These are phyloP conservation scores for Coprinellus aureogranulatus DNA, from an alignment of 768 basidiomycete genomes.

Conservation along the genomic window DNA sequence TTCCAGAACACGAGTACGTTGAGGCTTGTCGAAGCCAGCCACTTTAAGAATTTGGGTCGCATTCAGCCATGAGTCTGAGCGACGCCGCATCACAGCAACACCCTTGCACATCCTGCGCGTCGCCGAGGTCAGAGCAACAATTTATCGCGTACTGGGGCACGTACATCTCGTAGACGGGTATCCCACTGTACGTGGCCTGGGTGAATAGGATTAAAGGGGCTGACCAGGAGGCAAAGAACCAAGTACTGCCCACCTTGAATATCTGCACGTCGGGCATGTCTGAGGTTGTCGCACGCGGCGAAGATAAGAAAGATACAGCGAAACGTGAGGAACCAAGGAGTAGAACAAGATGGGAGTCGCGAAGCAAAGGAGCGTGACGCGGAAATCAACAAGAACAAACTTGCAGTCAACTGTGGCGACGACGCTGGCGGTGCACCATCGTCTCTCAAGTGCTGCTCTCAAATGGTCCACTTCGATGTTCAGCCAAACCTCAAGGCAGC, in stretches of 20 bases:
- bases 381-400: constrained; percentile 11
- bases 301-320: background rate
- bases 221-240: constrained; percentile 12
- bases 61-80: constrained; percentile 96
- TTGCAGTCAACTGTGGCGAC: background rate
- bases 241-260: constrained; percentile 64
- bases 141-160: constrained; percentile 38
- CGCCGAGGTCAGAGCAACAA: constrained; percentile 27
- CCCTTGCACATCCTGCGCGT: constrained; percentile 86
- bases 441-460: too few species aligned
- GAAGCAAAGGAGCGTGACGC: constrained; percentile 6
- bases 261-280: constrained; percentile 81
- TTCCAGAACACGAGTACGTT: constrained; percentile 94
- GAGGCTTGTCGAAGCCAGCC: constrained; percentile 98
- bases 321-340: background rate
- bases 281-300: background rate
- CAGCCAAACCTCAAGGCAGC: too few species aligned
- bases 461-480: too few species aligned
- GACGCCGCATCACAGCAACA: constrained; percentile 96
- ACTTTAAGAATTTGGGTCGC: constrained; percentile 99
- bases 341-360: background rate
- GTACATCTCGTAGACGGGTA: constrained; percentile 90
- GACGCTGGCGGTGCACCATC: background rate
- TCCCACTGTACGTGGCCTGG: constrained; percentile 90
- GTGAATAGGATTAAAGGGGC: constrained; percentile 23